These are phyloP conservation scores for Fagus crenata DNA, from an alignment of 306 rosid genomes.

Conservation along the genomic window DNA sequence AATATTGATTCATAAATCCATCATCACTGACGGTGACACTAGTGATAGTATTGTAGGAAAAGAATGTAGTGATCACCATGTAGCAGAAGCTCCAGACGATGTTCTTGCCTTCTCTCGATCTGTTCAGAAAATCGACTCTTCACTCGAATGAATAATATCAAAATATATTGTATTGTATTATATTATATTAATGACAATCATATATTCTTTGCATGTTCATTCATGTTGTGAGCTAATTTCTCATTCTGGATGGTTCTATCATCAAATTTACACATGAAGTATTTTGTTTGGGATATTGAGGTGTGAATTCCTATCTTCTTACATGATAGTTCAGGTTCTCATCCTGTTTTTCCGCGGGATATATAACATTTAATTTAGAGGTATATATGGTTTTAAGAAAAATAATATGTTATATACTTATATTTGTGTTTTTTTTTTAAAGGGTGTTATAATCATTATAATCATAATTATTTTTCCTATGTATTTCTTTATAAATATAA, in stretches of 20 bases:
- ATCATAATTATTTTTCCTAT: too few relatives aligned
- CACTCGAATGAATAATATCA: conserved; percentile 17
- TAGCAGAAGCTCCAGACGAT: conserved; percentile 35
- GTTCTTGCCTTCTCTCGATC: conserved; percentile 51
- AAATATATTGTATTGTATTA: not conserved
- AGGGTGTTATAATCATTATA: too few relatives aligned
- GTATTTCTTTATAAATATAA: too few relatives aligned
- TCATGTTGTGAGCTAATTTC: not conserved
- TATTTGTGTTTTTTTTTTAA: too few relatives aligned
- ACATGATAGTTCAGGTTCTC: too few relatives aligned
- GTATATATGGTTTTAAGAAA: too few relatives aligned
- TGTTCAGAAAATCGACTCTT: conserved; percentile 37
- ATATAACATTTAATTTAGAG: too few relatives aligned
- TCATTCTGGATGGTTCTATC: not conserved
- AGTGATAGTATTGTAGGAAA: not conserved
- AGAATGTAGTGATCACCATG: not conserved
- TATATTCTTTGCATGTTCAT: too few relatives aligned
- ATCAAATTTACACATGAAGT: not conserved
- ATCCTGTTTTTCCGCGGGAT: too few relatives aligned
- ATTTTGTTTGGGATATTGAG: not conserved
- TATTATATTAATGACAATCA: too few relatives aligned
- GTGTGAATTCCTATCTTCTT: not conserved
- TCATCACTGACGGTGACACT: not conserved
- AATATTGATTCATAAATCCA: conserved; percentile 37
- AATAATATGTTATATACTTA: too few relatives aligned